Conservation (phyloP, 805 yeast genomes). For the Suhomyces xylopsoci region DNA sequence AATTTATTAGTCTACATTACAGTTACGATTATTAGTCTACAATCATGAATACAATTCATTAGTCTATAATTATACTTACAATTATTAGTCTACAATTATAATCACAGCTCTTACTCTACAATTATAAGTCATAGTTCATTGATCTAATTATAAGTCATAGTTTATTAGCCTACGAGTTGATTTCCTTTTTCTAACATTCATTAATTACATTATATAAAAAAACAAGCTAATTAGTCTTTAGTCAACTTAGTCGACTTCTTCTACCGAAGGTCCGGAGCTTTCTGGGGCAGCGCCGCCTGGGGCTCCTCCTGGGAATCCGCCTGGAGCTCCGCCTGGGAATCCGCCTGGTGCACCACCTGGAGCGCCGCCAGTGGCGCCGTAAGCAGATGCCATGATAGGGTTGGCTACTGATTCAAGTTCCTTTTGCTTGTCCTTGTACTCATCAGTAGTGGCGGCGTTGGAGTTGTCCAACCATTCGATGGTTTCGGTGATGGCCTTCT, state of each 20-base stretch:
- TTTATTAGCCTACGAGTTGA: no score
- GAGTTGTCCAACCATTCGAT: conserved; percentile 38
- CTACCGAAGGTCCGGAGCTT: conserved; percentile 39
- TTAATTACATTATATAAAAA: background rate
- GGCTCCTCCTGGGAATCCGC: conserved; percentile 47
- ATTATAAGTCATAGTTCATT: no score
- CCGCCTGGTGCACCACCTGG: conserved; percentile 46
- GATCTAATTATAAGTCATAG: no score
- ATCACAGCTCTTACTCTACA: no score
- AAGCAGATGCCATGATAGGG: conserved; percentile 37
- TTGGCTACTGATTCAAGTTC: conserved; percentile 40
- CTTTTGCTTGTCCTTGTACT: conserved; percentile 38
- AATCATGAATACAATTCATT: no score
- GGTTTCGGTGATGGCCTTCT: conserved; percentile 41
- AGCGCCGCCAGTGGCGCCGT: conserved; percentile 24
- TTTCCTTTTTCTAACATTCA: background rate
- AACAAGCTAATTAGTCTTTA: background rate
- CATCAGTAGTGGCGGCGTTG: conserved; percentile 40
- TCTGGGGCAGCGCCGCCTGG: conserved; percentile 18
- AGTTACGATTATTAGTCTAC: no score
- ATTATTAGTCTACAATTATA: no score
- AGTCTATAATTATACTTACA: no score
- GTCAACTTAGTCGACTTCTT: conserved; percentile 34
- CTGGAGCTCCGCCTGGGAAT: conserved; percentile 39
- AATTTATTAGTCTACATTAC: no score